Evolutionary conservation across 164 flowering plant species (phyloP).

Genomic region (Tetrastigma voinierianum): DNA sequence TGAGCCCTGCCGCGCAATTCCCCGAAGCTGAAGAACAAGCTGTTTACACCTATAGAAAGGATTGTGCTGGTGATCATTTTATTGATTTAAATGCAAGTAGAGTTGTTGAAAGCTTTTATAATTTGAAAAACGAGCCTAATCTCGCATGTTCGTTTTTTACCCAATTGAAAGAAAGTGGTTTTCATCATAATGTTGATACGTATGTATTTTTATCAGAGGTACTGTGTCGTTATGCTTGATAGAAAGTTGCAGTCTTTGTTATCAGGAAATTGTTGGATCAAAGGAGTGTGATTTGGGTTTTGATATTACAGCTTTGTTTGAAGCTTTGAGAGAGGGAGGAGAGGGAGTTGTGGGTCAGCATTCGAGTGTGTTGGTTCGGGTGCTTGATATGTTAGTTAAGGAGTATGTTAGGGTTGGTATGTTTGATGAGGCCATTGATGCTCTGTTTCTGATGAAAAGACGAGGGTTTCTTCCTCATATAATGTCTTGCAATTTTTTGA

Average conservation of each 20-base stretch:
- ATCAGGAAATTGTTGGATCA: conserved; percentile 41
- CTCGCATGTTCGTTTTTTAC: conserved; percentile 49
- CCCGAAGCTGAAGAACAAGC: conserved; percentile 13
- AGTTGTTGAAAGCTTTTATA: conserved; percentile 17
- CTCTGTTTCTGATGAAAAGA: conserved; percentile 32
- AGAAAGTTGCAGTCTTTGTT: conserved; percentile 49
- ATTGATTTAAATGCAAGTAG: background rate
- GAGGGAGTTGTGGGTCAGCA: conserved; percentile 19
- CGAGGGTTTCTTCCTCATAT: conserved; percentile 42
- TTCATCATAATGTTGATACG: conserved; percentile 35
- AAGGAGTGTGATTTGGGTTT: conserved; percentile 26
- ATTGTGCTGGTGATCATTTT: background rate
- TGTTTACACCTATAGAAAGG: background rate
- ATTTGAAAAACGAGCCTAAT: conserved; percentile 43
- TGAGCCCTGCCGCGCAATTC: background rate
- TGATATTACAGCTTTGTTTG: conserved; percentile 40
- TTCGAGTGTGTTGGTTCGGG: conserved; percentile 19
- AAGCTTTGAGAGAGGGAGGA: conserved; percentile 25
- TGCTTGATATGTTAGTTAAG: conserved; percentile 52
- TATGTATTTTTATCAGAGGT: conserved; percentile 45
- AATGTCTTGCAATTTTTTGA: conserved; percentile 54
- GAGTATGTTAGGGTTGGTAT: conserved; percentile 39
- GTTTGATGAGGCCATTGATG: conserved; percentile 66
- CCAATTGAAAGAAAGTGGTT: conserved; percentile 44
- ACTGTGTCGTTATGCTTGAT: conserved; percentile 43